Conservation (phyloP, 2,329 filamentous ascomycete species). For the Anisogramma anomala region DNA sequence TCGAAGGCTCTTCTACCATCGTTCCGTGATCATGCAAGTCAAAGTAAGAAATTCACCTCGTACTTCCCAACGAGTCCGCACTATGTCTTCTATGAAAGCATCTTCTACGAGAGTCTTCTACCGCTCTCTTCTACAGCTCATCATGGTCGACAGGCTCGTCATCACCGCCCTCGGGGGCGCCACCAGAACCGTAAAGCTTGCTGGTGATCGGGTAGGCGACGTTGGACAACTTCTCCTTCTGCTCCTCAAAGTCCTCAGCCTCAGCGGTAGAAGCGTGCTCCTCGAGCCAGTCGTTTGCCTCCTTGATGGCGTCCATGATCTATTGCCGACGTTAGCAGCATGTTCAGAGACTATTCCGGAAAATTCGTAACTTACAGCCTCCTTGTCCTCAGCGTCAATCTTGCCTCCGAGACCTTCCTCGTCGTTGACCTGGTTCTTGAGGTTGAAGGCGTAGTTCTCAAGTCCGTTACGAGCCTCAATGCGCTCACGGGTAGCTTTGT, state of each 20-base stretch:
- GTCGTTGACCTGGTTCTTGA: slow-evolving; percentile 99
- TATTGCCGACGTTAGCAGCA: slow-evolving; percentile 28
- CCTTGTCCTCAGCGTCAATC: slow-evolving; percentile 98
- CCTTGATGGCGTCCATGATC: slow-evolving; percentile 93
- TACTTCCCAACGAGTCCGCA: background rate
- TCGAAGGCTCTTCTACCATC: slow-evolving; percentile 11
- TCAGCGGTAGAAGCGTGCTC: slow-evolving; percentile 79
- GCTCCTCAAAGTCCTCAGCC: slow-evolving; percentile 95
- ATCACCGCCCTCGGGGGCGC: slow-evolving; percentile 53
- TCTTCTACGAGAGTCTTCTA: no score
- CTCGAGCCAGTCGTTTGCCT: slow-evolving; percentile 91
- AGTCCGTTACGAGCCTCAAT: slow-evolving; percentile 93
- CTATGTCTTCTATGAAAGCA: background rate
- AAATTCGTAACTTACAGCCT: slow-evolving; percentile 51
- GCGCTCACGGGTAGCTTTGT: slow-evolving; percentile 94
- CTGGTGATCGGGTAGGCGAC: slow-evolving; percentile 98
- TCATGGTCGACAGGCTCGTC: slow-evolving; percentile 62
- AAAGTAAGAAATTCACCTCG: background rate
- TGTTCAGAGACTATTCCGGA: background rate
- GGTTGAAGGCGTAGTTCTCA: slow-evolving; percentile 97
- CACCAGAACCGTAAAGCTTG: slow-evolving; percentile 72
- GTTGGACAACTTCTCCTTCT: slow-evolving; percentile 97
- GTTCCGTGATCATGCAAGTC: background rate
- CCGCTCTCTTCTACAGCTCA: slow-evolving; percentile 80
- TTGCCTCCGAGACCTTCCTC: slow-evolving; percentile 95